Percentiles rank a stretch among this genome's conserved stretches.
Evolutionary conservation across 2,329 filamentous ascomycete genomes (phyloP).

Genomic region (Hypomyces perniciosus): DNA sequence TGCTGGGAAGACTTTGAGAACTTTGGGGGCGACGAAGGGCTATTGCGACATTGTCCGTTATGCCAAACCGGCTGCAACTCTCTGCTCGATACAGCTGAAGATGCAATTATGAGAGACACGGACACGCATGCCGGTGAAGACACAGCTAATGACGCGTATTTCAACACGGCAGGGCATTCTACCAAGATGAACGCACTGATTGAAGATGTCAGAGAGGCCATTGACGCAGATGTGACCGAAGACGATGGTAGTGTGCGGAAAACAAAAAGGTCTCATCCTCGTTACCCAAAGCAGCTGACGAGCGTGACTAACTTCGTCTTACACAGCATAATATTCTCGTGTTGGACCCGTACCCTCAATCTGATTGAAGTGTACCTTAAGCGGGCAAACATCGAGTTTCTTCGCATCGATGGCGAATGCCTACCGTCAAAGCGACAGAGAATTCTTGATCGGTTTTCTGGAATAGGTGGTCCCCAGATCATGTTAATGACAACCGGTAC

Average conservation of each 20-base stretch:
- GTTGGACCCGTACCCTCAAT: conserved; percentile 38
- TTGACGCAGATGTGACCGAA: conserved; percentile 10
- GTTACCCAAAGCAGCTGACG: conserved; percentile 16
- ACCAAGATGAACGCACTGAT: conserved; percentile 29
- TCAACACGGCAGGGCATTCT: conserved; percentile 23
- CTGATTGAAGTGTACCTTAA: conserved; percentile 29
- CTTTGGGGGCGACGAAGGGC: conserved; percentile 14
- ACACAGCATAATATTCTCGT: conserved; percentile 40
- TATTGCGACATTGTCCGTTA: neutral
- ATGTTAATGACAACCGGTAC: conserved; percentile 50
- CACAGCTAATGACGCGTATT: conserved; percentile 19
- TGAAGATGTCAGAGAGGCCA: conserved; percentile 21
- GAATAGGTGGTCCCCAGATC: conserved; percentile 23
- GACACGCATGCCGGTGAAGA: neutral
- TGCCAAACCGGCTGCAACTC: neutral
- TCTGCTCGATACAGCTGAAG: neutral
- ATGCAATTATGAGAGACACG: neutral
- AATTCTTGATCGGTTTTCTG: conserved; percentile 34
- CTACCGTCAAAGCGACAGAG: conserved; percentile 30
- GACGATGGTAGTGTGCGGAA: conserved; percentile 21
- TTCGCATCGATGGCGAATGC: conserved; percentile 40
- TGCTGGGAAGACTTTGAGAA: conserved; percentile 17
- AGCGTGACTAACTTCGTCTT: neutral
- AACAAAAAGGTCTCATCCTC: neutral
- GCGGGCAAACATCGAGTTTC: conserved; percentile 21